Conservation (phyloP, 371 early-diverging fungal genomes). For the Blyttiomyces sp. region DNA sequence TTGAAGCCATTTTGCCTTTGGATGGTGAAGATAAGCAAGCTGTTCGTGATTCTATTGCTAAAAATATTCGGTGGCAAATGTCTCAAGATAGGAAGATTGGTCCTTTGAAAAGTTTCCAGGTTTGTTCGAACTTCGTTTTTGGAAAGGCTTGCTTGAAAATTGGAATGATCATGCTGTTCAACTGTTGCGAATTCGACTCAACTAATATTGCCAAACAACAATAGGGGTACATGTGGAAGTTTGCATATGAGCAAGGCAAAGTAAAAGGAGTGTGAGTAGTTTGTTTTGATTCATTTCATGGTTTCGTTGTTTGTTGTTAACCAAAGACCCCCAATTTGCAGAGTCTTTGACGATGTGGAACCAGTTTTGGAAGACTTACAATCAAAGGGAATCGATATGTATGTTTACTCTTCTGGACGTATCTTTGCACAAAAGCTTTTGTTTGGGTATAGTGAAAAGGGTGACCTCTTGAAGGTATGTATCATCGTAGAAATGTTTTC, state of each 20-base stretch:
- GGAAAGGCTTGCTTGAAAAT: no score
- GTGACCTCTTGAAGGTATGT: no score
- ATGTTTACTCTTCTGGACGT: slow-evolving; percentile 93
- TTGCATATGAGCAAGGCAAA: slow-evolving; percentile 74
- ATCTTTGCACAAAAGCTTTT: slow-evolving; percentile 88
- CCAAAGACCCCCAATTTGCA: slow-evolving; percentile 20
- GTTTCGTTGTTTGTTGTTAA: slow-evolving; percentile 2
- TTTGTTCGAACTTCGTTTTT: no score
- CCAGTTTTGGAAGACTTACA: slow-evolving; percentile 70
- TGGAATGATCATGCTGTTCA: no score
- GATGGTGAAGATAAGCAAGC: slow-evolving; percentile 46
- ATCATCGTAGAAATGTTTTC: no score
- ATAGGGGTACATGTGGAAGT: slow-evolving; percentile 93
- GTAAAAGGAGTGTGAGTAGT: slow-evolving; percentile 70
- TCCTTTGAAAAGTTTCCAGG: slow-evolving; percentile 86
- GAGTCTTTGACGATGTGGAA: slow-evolving; percentile 82
- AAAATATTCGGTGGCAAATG: slow-evolving; percentile 82
- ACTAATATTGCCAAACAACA: no score
- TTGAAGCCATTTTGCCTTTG: slow-evolving; percentile 28
- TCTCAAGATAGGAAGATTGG: slow-evolving; percentile 75
- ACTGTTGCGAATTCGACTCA: no score
- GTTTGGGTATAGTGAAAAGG: slow-evolving; percentile 77
- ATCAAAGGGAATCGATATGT: slow-evolving; percentile 59
- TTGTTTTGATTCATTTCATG: neutral
- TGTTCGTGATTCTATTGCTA: slow-evolving; percentile 57